These are phyloP conservation scores for Emergomyces pasteurianus DNA, from an alignment of 2,329 filamentous ascomycete species.

Conservation along the genomic window DNA sequence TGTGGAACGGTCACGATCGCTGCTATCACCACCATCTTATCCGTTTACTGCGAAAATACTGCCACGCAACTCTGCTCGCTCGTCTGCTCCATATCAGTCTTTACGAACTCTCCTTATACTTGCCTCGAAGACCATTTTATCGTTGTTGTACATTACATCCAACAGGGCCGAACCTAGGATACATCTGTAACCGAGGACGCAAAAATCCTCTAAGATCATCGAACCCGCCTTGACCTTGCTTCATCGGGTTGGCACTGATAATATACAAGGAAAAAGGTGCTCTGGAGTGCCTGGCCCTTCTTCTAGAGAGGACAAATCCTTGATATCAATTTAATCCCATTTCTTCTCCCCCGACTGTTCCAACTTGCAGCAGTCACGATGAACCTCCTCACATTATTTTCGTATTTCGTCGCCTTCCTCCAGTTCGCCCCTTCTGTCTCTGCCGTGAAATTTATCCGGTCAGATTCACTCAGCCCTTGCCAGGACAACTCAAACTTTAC, in stretches of 20 bases:
- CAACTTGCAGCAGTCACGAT: slow-evolving; percentile 19
- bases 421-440: slow-evolving; percentile 38
- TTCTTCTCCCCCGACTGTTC: slow-evolving; percentile 7
- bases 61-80: neutral
- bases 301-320: neutral
- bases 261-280: slow-evolving; percentile 18
- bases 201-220: neutral
- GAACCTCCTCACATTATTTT: slow-evolving; percentile 21
- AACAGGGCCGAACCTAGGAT: neutral
- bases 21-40: neutral
- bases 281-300: slow-evolving; percentile 19
- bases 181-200: neutral
- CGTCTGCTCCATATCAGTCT: neutral
- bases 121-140: neutral
- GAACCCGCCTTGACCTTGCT: neutral
- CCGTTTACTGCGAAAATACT: neutral
- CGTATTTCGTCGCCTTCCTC: slow-evolving; percentile 29
- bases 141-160: neutral
- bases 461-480: slow-evolving; percentile 74
- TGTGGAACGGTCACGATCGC: slow-evolving; percentile 1
- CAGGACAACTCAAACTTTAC: slow-evolving; percentile 75
- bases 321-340: neutral
- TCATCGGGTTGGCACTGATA: slow-evolving; percentile 14
- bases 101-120: neutral
- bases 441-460: slow-evolving; percentile 59